These are phyloP conservation scores for Exserohilum turcica DNA, from an alignment of 2,329 filamentous ascomycete genomes.

Conservation along the genomic window DNA sequence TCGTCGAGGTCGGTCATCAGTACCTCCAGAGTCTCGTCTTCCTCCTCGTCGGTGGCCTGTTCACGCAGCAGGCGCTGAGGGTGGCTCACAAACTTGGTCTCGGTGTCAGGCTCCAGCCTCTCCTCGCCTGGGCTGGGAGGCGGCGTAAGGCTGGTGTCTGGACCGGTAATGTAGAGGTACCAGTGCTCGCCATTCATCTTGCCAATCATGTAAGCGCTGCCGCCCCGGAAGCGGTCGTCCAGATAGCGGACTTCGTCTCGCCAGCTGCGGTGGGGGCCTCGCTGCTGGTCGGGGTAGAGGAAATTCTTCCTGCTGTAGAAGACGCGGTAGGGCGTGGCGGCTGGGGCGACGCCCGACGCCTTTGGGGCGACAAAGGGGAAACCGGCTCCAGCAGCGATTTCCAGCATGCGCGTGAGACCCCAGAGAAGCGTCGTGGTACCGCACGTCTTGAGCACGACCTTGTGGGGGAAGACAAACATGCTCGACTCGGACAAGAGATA, in stretches of 20 bases:
- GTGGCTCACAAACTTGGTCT: constrained; percentile 64
- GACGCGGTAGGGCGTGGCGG: constrained; percentile 89
- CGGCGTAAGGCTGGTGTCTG: constrained; percentile 77
- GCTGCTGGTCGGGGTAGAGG: constrained; percentile 91
- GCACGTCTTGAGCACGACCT: constrained; percentile 97
- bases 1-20: constrained; percentile 72
- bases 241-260: constrained; percentile 91
- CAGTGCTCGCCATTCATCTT: constrained; percentile 99
- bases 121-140: constrained; percentile 72
- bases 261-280: constrained; percentile 95
- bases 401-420: constrained; percentile 86
- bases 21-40: constrained; percentile 76
- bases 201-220: constrained; percentile 98
- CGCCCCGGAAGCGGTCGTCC: constrained; percentile 87
- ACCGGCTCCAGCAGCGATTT: constrained; percentile 90
- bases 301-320: constrained; percentile 99
- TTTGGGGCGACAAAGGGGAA: constrained; percentile 79
- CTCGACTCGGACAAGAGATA: constrained; percentile 98
- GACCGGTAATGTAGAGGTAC: constrained; percentile 96
- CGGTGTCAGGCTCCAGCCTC: constrained; percentile 53
- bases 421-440: constrained; percentile 93
- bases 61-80: constrained; percentile 60
- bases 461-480: constrained; percentile 99
- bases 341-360: constrained; percentile 69
- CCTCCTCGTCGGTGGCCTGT: constrained; percentile 54